Percentiles rank a stretch among this genome's conserved stretches.
These are phyloP conservation scores for Oryza brachyantha DNA, from an alignment of 176 grass and related monocot species.

Conservation along the genomic window DNA sequence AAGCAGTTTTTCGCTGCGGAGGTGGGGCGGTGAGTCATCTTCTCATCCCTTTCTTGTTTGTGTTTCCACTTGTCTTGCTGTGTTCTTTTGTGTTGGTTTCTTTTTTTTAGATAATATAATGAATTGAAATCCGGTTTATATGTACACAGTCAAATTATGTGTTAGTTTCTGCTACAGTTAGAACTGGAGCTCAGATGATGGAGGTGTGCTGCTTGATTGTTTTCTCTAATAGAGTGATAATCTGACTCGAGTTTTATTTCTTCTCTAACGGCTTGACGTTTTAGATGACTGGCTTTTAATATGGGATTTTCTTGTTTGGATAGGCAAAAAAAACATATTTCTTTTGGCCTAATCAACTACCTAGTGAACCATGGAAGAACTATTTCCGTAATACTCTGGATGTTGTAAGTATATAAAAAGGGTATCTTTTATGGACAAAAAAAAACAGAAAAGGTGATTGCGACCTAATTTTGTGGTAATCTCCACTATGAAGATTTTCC, in stretches of 20 bases:
- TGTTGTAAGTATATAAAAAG: background rate
- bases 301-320: background rate
- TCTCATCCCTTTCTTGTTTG: background rate
- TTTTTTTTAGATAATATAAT: too few species aligned
- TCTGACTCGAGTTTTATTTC: background rate
- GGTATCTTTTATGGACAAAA: background rate
- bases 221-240: background rate
- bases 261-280: background rate
- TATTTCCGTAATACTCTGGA: background rate
- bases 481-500: background rate
- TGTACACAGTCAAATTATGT: too few species aligned
- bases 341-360: background rate
- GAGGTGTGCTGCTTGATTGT: background rate
- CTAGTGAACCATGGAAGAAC: background rate
- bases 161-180: background rate
- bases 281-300: background rate
- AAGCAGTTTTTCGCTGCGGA: background rate
- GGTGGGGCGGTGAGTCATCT: slow-evolving; percentile 17
- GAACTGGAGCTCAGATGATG: background rate
- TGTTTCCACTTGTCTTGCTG: background rate
- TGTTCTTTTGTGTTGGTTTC: background rate
- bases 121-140: too few species aligned
- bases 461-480: background rate
- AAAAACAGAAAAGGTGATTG: background rate
- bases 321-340: background rate